A percentile compares a stretch with the other conserved stretches of the same genome.
Conservation (phyloP, 2,329 filamentous ascomycete genomes). For the Cladorrhinum sp. region DNA sequence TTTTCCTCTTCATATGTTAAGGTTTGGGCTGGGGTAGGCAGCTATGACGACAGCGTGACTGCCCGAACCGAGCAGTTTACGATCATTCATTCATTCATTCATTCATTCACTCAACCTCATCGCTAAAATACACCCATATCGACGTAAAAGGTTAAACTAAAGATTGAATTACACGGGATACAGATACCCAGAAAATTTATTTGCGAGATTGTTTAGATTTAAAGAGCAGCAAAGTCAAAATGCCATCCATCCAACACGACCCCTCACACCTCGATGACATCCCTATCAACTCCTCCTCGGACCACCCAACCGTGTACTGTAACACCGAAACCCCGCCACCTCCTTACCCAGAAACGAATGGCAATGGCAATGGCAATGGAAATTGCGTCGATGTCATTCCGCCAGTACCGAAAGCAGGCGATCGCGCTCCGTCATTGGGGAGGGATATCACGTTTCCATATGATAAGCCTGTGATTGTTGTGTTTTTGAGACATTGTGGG, state of each 20-base stretch:
- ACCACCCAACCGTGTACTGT: too few relatives aligned
- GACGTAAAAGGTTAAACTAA: too few relatives aligned
- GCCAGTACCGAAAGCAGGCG: constrained; percentile 49
- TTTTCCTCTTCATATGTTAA: too few relatives aligned
- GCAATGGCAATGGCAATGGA: neutral
- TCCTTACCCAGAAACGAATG: constrained; percentile 22
- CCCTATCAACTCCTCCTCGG: neutral
- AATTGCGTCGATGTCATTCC: constrained; percentile 30
- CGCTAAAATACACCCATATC: too few relatives aligned
- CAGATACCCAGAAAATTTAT: too few relatives aligned
- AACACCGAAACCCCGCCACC: neutral
- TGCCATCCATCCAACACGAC: neutral
- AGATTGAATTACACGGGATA: too few relatives aligned
- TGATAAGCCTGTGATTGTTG: constrained; percentile 57
- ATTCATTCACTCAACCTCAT: too few relatives aligned
- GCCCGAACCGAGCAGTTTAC: too few relatives aligned
- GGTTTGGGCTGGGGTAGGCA: too few relatives aligned
- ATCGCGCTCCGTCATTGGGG: constrained; percentile 48
- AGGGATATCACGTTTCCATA: constrained; percentile 40
- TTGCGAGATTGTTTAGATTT: too few relatives aligned
- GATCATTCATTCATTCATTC: too few relatives aligned
- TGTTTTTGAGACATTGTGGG: constrained; percentile 70
- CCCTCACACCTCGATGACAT: neutral
- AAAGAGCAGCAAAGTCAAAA: neutral
- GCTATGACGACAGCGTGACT: too few relatives aligned